Conservation (phyloP, 176 grass and related monocot species). For the Phoenix roebelenii region DNA sequence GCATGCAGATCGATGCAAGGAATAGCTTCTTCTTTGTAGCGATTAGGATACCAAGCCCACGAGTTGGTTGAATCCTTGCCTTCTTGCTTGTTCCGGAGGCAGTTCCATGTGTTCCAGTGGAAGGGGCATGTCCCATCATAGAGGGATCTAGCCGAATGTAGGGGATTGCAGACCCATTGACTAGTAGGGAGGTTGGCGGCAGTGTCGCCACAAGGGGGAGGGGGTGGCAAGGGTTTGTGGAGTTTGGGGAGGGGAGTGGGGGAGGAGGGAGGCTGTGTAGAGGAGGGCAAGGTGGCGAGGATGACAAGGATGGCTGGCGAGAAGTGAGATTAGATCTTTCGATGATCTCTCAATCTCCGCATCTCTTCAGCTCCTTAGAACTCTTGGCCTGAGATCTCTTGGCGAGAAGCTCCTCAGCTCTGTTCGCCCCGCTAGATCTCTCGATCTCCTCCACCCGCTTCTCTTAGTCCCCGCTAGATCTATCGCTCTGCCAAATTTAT, state of each 20-base stretch:
- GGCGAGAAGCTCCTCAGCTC: too few relatives aligned
- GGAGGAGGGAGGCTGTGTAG: conserved; percentile 9
- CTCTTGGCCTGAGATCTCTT: too few relatives aligned
- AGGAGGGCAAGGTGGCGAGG: conserved; percentile 11
- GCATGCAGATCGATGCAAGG: conserved; percentile 44
- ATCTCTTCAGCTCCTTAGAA: too few relatives aligned
- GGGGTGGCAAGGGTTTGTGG: not conserved
- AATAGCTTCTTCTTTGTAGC: conserved; percentile 44
- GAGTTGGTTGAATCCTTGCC: conserved; percentile 40
- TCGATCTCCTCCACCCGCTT: too few relatives aligned
- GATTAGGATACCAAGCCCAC: conserved; percentile 51
- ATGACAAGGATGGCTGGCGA: not conserved
- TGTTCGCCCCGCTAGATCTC: too few relatives aligned
- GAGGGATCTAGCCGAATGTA: conserved; percentile 17
- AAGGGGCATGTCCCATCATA: conserved; percentile 61
- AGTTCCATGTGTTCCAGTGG: conserved; percentile 91
- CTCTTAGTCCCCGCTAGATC: too few relatives aligned
- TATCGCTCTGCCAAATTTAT: too few relatives aligned
- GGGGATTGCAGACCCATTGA: conserved; percentile 30
- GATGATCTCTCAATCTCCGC: too few relatives aligned
- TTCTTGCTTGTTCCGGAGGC: conserved; percentile 48
- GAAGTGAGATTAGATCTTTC: not conserved
- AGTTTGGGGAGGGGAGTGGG: conserved; percentile 14
- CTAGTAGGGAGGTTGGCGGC: conserved; percentile 46
- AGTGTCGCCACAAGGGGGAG: conserved; percentile 50